A percentile compares a stretch with the other conserved stretches of the same genome.
phyloP scores from a whole-genome alignment of 2,329 filamentous ascomycete genomes.

The Beauveria sp. region DNA sequence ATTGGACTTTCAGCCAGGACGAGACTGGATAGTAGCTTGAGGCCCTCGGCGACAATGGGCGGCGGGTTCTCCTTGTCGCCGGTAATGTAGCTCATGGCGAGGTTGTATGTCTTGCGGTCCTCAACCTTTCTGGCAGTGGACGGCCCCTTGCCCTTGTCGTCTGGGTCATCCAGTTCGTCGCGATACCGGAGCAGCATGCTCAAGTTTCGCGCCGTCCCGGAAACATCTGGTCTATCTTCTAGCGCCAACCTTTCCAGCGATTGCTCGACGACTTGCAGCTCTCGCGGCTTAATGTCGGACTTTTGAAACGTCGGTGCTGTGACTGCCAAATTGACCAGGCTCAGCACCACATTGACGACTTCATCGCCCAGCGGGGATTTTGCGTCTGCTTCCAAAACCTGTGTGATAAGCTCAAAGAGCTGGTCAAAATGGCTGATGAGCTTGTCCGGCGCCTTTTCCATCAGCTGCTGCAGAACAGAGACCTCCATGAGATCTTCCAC shows the following conservation, averaged over 20 bases:
- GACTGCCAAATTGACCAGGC: slow-evolving; percentile 53
- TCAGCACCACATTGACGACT: slow-evolving; percentile 45
- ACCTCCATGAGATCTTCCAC: slow-evolving; percentile 46
- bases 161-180: slow-evolving; percentile 41
- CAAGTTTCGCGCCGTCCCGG: slow-evolving; percentile 49
- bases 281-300: slow-evolving; percentile 32
- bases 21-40: slow-evolving; percentile 52
- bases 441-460: slow-evolving; percentile 54
- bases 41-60: slow-evolving; percentile 58
- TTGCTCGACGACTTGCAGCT: slow-evolving; percentile 38
- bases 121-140: slow-evolving; percentile 42
- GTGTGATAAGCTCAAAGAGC: slow-evolving; percentile 54
- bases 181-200: slow-evolving; percentile 47
- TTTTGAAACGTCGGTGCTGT: slow-evolving; percentile 49
- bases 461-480: slow-evolving; percentile 57
- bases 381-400: slow-evolving; percentile 46
- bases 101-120: slow-evolving; percentile 52
- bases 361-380: slow-evolving; percentile 37
- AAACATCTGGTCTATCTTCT: slow-evolving; percentile 30
- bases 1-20: slow-evolving; percentile 47
- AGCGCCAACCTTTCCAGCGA: slow-evolving; percentile 38
- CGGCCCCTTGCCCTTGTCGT: slow-evolving; percentile 28
- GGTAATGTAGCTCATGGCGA: slow-evolving; percentile 58
- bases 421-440: slow-evolving; percentile 57
- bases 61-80: slow-evolving; percentile 50